Evolutionary conservation across 805 yeast genomes (phyloP).

Genomic region (Tetrapisispora arboricola): DNA sequence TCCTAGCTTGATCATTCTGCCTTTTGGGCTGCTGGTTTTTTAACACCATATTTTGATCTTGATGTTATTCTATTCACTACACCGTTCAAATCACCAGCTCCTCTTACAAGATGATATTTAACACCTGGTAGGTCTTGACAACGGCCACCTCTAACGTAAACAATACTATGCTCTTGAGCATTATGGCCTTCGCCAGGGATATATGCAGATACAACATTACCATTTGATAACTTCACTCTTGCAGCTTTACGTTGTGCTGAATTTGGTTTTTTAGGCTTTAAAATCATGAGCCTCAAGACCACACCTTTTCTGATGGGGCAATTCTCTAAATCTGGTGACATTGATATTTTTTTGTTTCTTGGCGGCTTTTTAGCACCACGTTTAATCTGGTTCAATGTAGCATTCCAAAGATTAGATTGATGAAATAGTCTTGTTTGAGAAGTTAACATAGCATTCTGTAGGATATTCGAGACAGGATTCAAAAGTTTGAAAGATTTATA

Average conservation of each 20-base stretch:
- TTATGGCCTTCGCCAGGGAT: constrained; percentile 99
- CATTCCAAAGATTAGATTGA: constrained; percentile 19
- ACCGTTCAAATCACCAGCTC: constrained; percentile 85
- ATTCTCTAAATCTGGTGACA: constrained; percentile 73
- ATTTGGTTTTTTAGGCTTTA: constrained; percentile 97
- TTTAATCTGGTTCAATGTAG: constrained; percentile 69
- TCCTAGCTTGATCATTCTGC: not conserved
- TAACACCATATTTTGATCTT: constrained; percentile 89
- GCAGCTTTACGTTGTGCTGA: constrained; percentile 97
- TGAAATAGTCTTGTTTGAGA: not conserved
- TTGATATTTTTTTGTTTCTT: constrained; percentile 31
- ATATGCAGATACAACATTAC: constrained; percentile 80
- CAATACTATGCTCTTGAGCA: constrained; percentile 95
- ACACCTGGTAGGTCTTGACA: constrained; percentile 98
- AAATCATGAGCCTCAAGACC: constrained; percentile 83
- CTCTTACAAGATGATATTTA: constrained; percentile 86
- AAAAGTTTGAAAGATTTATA: not conserved
- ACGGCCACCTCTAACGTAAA: constrained; percentile 95
- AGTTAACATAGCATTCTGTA: not conserved
- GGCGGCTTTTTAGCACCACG: constrained; percentile 47
- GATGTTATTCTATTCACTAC: constrained; percentile 88
- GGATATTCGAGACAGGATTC: not conserved
- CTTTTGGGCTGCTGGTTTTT: constrained; percentile 45
- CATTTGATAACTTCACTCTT: constrained; percentile 86
- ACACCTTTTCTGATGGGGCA: constrained; percentile 91